Percentiles rank a stretch among this genome's conserved stretches.
phyloP scores from a whole-genome alignment of 768 basidiomycete species.

The Russula compacta region DNA sequence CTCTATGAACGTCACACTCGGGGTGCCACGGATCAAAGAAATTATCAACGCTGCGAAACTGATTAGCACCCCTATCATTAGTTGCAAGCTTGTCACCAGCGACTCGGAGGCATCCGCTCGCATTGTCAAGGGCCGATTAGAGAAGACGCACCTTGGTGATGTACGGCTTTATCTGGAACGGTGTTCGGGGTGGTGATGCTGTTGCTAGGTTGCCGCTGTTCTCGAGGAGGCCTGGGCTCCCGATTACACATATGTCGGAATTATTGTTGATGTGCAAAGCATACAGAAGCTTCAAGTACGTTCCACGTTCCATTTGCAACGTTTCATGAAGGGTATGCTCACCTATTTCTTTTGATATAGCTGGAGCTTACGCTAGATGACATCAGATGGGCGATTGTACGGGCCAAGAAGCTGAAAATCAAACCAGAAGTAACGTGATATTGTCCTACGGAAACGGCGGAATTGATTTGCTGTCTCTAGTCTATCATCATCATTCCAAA shows the following conservation, averaged over 20 bases:
- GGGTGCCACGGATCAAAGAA: constrained; percentile 99
- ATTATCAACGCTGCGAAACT: constrained; percentile 98
- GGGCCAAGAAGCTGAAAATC: constrained; percentile 83
- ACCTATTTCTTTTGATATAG: constrained; percentile 30
- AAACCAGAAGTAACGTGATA: constrained; percentile 57
- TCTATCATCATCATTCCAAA: constrained; percentile 69
- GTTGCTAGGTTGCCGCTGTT: constrained; percentile 69
- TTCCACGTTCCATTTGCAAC: background rate
- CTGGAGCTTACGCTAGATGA: constrained; percentile 90
- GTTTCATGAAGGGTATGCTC: background rate
- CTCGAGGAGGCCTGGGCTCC: constrained; percentile 96
- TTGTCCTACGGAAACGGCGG: background rate
- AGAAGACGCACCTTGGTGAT: constrained; percentile 91
- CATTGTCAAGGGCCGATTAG: constrained; percentile 92
- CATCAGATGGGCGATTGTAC: constrained; percentile 85
- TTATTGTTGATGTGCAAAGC: constrained; percentile 84
- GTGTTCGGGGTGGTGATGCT: background rate
- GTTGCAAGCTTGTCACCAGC: constrained; percentile 80
- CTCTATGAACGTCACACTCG: constrained; percentile 98
- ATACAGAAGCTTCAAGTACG: constrained; percentile 80
- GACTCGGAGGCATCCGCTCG: constrained; percentile 91
- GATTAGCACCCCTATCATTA: constrained; percentile 98
- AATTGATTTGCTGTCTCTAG: constrained; percentile 29
- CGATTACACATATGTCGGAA: constrained; percentile 85
- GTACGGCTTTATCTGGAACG: constrained; percentile 36